Evolutionary conservation across 805 yeast genomes (phyloP), one percentile per base, ranked within the genome.

Genomic region (Zygoascus bituminiphila): DNA sequence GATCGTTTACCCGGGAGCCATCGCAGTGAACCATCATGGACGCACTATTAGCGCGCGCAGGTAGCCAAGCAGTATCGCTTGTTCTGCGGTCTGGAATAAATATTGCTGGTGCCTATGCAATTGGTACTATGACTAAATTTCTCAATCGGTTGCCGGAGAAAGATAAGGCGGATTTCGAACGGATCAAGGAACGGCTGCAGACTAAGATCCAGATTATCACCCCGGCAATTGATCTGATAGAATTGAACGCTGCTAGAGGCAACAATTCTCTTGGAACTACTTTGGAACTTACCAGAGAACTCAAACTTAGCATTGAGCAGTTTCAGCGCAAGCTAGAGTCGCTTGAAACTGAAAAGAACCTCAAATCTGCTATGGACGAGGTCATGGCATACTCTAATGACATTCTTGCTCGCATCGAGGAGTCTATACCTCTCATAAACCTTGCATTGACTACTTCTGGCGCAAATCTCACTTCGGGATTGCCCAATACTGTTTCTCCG

Each of bases 81-180:
- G 94, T 89, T 8, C 78, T 84, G 23, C 70, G 83, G 49, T 83
- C 89, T 1, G 88, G 93, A 0, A 76, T 84, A 26, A 79, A 88
- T 1, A 55, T 84, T 19, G 93, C 89, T 0, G 78, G 88, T 0
- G 78, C 83, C 0, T 84, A 78, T 64, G 88, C 89, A 20, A 71
- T 84, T 38, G 78, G 76, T 50, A 78, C 83, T 0, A 76, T 84
- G n/a, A 62, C 77, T 8, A 73, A 63, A 45, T 72, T 82, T 50
- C 66, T 84, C 39, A 81, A 74, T 29, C 54, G 52, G 48, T 51
- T 51, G 25, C 85, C 88, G 0, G 74, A 66, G 23, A 69, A 72
- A 22, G 83, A 82, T 48, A 70, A 75, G 51, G 57, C 56, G 5
- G 63, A 67, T 19, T 64, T 84, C 24, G 72, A 71, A 44, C 50